Conservation (phyloP, 1,284 basidiomycete species). For the Laetiporus sulphureus region DNA sequence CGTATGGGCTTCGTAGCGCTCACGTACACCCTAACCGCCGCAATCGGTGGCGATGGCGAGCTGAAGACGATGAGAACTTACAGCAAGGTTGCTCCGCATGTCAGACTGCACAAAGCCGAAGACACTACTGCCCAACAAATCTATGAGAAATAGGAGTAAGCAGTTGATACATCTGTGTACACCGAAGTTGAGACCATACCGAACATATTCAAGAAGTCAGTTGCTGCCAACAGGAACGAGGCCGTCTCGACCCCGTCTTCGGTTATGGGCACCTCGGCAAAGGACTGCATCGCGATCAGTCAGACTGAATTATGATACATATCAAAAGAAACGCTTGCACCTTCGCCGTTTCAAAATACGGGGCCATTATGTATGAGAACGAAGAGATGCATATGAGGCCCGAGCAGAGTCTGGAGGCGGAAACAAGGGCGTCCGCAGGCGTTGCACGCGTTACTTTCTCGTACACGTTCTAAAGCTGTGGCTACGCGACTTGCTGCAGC, state of each 20-base stretch:
- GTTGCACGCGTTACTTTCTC: too few species aligned
- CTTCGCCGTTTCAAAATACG: slow-evolving; percentile 81
- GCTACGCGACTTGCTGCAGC: background rate
- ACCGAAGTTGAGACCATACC: slow-evolving; percentile 40
- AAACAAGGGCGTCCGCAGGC: too few species aligned
- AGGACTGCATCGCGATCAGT: slow-evolving; percentile 54
- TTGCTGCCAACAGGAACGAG: slow-evolving; percentile 83
- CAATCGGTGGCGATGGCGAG: slow-evolving; percentile 4
- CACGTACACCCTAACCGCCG: slow-evolving; percentile 67
- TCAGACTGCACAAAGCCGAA: slow-evolving; percentile 91
- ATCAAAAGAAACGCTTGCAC: slow-evolving; percentile 33
- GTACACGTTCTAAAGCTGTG: background rate
- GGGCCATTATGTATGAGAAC: slow-evolving; percentile 38
- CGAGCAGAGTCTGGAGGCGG: too few species aligned
- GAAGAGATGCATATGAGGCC: too few species aligned
- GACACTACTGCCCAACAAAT: slow-evolving; percentile 82
- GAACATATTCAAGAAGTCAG: slow-evolving; percentile 88
- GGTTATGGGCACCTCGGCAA: slow-evolving; percentile 77
- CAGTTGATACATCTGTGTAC: background rate
- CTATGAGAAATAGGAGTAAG: slow-evolving; percentile 33
- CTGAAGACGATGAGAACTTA: slow-evolving; percentile 28
- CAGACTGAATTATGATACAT: too few species aligned
- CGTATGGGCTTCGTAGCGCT: slow-evolving; percentile 52
- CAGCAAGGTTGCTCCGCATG: slow-evolving; percentile 83
- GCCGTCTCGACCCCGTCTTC: slow-evolving; percentile 77